Evolutionary conservation across 768 basidiomycete genomes (phyloP).

Genomic region (Suillus cothurnatus): DNA sequence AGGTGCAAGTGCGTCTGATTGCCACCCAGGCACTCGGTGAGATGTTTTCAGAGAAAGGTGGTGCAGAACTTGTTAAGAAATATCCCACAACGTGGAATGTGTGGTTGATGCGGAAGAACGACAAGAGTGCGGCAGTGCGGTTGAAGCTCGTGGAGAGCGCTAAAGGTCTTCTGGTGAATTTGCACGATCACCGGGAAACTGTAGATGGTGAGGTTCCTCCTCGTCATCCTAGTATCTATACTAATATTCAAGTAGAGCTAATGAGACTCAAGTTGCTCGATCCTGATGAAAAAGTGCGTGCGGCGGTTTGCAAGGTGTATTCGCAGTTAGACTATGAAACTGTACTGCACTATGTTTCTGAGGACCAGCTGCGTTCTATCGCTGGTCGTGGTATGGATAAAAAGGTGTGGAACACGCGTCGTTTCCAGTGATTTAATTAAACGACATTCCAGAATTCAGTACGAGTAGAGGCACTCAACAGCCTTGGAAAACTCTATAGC

Average conservation of each 20-base stretch:
- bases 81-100: conserved; percentile 84
- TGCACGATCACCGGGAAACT: conserved; percentile 65
- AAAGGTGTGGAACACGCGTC: conserved; percentile 54
- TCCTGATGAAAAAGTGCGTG: conserved; percentile 89
- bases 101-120: conserved; percentile 81
- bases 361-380: conserved; percentile 59
- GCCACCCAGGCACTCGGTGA: conserved; percentile 88
- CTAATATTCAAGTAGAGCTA: conserved; percentile 44
- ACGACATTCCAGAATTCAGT: conserved; percentile 52
- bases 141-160: conserved; percentile 77
- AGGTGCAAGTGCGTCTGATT: conserved; percentile 67
- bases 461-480: conserved; percentile 74
- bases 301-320: conserved; percentile 81
- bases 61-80: conserved; percentile 72
- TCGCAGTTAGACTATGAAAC: conserved; percentile 90
- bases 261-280: conserved; percentile 72
- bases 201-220: conserved; percentile 65
- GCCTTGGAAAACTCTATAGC: conserved; percentile 76
- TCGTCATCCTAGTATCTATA: conserved; percentile 10
- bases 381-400: conserved; percentile 81
- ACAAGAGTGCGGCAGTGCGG: conserved; percentile 71
- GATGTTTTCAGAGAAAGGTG: conserved; percentile 84
- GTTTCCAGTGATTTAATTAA: conserved; percentile 1
- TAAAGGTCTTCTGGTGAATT: conserved; percentile 58
- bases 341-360: conserved; percentile 77